phyloP scores from a whole-genome alignment of 176 grass and related monocot genomes.

The Bromus sterilis region DNA sequence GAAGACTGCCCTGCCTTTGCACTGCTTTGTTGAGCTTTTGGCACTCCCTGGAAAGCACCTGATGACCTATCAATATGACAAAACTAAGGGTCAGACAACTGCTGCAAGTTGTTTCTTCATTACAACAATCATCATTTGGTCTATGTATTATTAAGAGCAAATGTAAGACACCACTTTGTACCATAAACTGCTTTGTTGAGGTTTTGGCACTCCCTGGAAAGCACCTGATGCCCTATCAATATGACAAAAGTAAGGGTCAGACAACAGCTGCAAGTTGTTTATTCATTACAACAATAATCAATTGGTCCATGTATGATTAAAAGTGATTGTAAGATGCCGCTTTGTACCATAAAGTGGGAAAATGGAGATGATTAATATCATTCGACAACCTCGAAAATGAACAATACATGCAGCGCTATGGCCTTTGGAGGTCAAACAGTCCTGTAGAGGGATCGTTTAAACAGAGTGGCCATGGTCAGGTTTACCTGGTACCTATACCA shows the following conservation, averaged over 20 bases:
- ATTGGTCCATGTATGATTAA: not conserved
- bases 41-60: slow-evolving; percentile 22
- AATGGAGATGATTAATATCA: not conserved
- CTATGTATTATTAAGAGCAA: not conserved
- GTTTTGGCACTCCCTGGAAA: slow-evolving; percentile 35
- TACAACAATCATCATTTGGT: slow-evolving; percentile 10
- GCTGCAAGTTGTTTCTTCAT: not conserved
- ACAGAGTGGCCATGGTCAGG: not conserved
- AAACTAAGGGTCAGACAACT: slow-evolving; percentile 18
- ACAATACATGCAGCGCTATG: not conserved
- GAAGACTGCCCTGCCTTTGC: slow-evolving; percentile 25
- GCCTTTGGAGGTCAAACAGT: not conserved
- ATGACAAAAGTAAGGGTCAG: slow-evolving; percentile 20
- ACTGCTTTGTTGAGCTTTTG: slow-evolving; percentile 37
- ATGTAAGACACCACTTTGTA: not conserved
- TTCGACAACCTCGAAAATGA: not conserved
- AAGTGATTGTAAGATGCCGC: not conserved
- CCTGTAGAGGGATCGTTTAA: not conserved
- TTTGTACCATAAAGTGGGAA: not conserved
- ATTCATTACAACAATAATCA: slow-evolving; percentile 13
- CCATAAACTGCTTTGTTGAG: slow-evolving; percentile 17
- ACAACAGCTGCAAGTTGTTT: not conserved
- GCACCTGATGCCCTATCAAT: slow-evolving; percentile 15
- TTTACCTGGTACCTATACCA: slow-evolving; percentile 17
- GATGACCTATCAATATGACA: slow-evolving; percentile 17